Evolutionary conservation across 2,329 filamentous ascomycete genomes (phyloP), one percentile per base, ranked within the genome.

Genomic region (Penicillium palitans): DNA sequence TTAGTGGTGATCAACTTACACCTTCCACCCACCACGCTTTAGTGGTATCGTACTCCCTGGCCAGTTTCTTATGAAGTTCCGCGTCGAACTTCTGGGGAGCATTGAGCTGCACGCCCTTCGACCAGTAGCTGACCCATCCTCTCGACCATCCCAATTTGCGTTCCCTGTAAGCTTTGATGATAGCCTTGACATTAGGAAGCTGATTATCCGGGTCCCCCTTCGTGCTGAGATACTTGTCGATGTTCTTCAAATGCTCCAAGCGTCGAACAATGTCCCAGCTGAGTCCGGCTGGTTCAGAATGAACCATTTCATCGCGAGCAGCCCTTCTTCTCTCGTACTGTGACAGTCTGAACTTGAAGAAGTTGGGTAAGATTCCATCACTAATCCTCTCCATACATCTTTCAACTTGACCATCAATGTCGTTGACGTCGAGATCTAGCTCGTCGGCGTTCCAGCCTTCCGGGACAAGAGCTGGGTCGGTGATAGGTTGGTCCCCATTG

Each of bases 41-140:
- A 7, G n/a, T 40, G 37, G 37, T 52, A 31, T 52, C 37, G 8
- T 33, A 13, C 6, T 27, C 29, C n/a, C 17, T 17, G 9, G 41
- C 12, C 21, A 33, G 21, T 24, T 12, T 41, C 10, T 45, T 46
- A 19, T 58, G 42, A 13, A 52, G 10, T 7, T 57, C 29, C 19
- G 21, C 39, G 24, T 47, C 40, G 21, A 57, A 57, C 7, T 50
- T 35, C n/a, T 29, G 31, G n/a, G 59, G 57, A 15, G 39, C 6
- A 37, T 58, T 59, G 31, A 61, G 24, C 33, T 53, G 52, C 24
- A 24, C 9, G 21, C 59, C 52, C 6, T 57, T n/a, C 4, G 48
- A 52, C 59, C 59, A 61, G 29, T 61, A 61, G 21, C 52, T 59
- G 7, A 61, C 52, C 59, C 48, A 39, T 33, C 45, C 21, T 19